Evolutionary conservation across 148 eudicot species (phyloP), one percentile per base, ranked within the genome.

Genomic region (Rhododendron simsii): DNA sequence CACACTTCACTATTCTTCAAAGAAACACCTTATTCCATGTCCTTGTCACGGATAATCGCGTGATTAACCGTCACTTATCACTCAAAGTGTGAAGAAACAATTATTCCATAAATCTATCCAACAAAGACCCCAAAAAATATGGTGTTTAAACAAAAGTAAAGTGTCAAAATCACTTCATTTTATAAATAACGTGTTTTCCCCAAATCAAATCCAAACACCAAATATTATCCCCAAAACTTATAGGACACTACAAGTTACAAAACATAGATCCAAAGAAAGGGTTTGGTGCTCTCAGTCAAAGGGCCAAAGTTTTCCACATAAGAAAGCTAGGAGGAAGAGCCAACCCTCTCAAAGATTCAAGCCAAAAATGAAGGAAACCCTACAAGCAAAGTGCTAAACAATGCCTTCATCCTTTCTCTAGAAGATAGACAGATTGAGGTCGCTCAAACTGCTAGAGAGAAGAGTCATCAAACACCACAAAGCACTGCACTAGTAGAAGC

Each of bases 261-360:
- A 55, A 55, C 61, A 55, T 55, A 1, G 41, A 30, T 14, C 37
- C 18, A 33, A 71, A 33, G 20, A 51, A 53, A 16, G 26, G n/a
- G 83, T 53, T 15, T 1, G 2, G 41, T 80, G 83, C 65, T 80
- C 83, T 80, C 83, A 80, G 83, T 80, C 83, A 80, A 50, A 51
- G 83, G 63, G n/a, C 83, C 65, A 50, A 51, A 30, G 41, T 81
- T 90, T 83, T 90, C 91, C 91, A 87, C 91, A 90, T 74, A 77
- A 90, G 89, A 86, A 80, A 18, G 73, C 88, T 48, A 84, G 6
- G 15, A 44, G 45, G 61, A 59, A 3, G 44, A 45, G 28, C 23
- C 41, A 73, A 20, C 44, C 69, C 81, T 26, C 45, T 57, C 77
- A 76, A 59, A 63, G 81, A 86, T 57, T 82, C 44, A 75, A 76